Evolutionary conservation across 176 grass and related monocot genomes (phyloP).

Genomic region (Carex kokanica): DNA sequence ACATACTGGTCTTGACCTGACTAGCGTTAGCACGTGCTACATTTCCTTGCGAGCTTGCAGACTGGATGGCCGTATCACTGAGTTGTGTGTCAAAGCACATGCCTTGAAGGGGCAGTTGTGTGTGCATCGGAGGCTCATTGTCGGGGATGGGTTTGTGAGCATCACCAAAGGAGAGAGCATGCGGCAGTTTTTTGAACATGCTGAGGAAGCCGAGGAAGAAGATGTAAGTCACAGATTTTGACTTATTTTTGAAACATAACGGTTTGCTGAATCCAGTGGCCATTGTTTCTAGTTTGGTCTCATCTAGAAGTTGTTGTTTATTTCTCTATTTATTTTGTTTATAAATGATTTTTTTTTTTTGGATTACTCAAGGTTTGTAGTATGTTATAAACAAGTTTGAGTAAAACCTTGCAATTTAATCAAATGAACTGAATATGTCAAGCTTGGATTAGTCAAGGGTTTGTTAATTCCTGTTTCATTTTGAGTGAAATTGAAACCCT

Average conservation of each 20-base stretch:
- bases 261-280: not conserved
- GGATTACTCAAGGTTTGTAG: conserved; percentile 16
- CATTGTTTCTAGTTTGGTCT: not conserved
- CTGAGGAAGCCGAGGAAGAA: conserved; percentile 96
- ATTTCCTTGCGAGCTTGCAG: conserved; percentile 78
- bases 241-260: not conserved
- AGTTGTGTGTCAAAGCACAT: conserved; percentile 81
- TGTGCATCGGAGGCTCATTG: conserved; percentile 73
- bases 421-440: not conserved
- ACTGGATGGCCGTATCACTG: conserved; percentile 52
- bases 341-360: conserved; percentile 30
- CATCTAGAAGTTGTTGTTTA: conserved; percentile 23
- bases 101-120: conserved; percentile 87
- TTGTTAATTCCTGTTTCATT: not conserved
- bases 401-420: not conserved
- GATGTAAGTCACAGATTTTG: conserved; percentile 54
- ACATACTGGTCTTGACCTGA: conserved; percentile 64
- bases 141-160: conserved; percentile 76
- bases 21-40: conserved; percentile 51
- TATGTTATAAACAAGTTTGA: conserved; percentile 28
- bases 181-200: conserved; percentile 88
- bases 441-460: not conserved
- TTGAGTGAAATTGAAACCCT: not conserved
- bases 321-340: conserved; percentile 39
- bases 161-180: conserved; percentile 85